Evolutionary conservation across 495 filamentous ascomycete species (phyloP).

Genomic region (Astrothelium subdiscretum): DNA sequence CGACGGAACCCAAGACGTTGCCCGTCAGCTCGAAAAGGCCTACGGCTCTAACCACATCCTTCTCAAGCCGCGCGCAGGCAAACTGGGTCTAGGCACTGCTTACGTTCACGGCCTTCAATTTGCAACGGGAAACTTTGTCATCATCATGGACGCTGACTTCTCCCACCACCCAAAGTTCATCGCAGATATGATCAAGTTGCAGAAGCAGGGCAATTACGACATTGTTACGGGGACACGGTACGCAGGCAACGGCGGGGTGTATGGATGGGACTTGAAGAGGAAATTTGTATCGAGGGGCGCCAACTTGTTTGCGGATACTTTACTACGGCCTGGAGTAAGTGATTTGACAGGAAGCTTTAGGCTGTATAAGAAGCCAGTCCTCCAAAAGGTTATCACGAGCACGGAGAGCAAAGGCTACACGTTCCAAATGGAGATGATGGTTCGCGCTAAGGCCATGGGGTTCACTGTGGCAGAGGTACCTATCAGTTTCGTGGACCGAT

Average conservation of each 20-base stretch:
- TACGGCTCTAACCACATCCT: slow-evolving; percentile 65
- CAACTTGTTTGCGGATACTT: slow-evolving; percentile 90
- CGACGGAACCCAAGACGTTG: slow-evolving; percentile 84
- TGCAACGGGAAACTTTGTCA: slow-evolving; percentile 79
- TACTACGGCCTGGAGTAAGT: slow-evolving; percentile 88
- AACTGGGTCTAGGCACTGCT: slow-evolving; percentile 91
- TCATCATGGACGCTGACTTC: slow-evolving; percentile 99
- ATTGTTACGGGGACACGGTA: slow-evolving; percentile 96
- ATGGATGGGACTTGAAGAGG: slow-evolving; percentile 93
- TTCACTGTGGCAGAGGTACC: slow-evolving; percentile 85
- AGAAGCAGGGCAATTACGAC: slow-evolving; percentile 63
- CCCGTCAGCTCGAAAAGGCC: slow-evolving; percentile 74
- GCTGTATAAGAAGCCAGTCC: slow-evolving; percentile 79
- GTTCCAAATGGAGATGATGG: slow-evolving; percentile 99
- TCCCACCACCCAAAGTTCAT: slow-evolving; percentile 97
- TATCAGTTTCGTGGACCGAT: slow-evolving; percentile 87
- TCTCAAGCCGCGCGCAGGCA: slow-evolving; percentile 77
- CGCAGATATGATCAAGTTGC: slow-evolving; percentile 69
- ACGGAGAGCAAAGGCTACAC: slow-evolving; percentile 93
- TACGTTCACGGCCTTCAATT: slow-evolving; percentile 91
- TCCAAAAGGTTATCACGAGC: slow-evolving; percentile 79
- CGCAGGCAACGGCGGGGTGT: slow-evolving; percentile 80
- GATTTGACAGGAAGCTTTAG: slow-evolving; percentile 92
- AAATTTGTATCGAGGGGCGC: slow-evolving; percentile 86
- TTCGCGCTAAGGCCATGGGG: slow-evolving; percentile 85